phyloP scores from a whole-genome alignment of 495 filamentous ascomycete species.

The Podospora didyma region DNA sequence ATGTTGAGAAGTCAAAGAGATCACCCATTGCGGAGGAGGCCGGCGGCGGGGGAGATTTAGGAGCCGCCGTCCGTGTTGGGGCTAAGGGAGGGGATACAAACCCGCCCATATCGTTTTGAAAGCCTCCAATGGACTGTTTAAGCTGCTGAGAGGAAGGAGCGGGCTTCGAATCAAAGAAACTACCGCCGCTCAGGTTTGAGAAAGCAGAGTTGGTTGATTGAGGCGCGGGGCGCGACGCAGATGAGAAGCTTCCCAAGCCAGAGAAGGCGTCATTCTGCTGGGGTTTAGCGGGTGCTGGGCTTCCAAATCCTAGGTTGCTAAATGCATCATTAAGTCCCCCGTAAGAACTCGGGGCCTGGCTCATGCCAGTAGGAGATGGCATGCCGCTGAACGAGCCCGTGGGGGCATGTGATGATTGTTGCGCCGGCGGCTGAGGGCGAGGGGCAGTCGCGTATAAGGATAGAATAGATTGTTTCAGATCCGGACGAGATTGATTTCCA shows the following conservation, averaged over 20 bases:
- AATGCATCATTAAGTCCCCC: constrained; percentile 86
- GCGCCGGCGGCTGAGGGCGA: constrained; percentile 56
- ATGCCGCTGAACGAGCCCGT: constrained; percentile 52
- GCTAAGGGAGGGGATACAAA: constrained; percentile 50
- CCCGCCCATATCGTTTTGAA: constrained; percentile 49
- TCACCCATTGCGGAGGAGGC: constrained; percentile 58
- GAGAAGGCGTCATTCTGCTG: constrained; percentile 67
- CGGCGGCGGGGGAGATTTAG: constrained; percentile 39
- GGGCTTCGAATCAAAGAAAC: constrained; percentile 77
- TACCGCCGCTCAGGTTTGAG: constrained; percentile 57
- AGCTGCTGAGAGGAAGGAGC: constrained; percentile 47
- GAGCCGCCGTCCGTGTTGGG: constrained; percentile 31
- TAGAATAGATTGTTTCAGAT: constrained; percentile 94
- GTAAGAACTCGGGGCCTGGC: constrained; percentile 49
- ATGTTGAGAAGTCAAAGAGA: constrained; percentile 74
- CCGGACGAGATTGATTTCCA: constrained; percentile 71
- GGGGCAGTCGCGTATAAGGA: constrained; percentile 89
- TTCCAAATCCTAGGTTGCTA: constrained; percentile 68
- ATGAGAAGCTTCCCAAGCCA: constrained; percentile 59
- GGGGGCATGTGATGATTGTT: constrained; percentile 44
- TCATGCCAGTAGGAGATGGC: constrained; percentile 42
- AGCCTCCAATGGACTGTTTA: constrained; percentile 42
- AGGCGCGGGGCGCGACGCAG: constrained; percentile 48
- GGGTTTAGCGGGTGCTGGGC: constrained; percentile 45
- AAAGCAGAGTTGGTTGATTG: constrained; percentile 52